These are phyloP conservation scores for Thraustochytrium sp. DNA, from an alignment of 352 stramenopile species.

Conservation along the genomic window DNA sequence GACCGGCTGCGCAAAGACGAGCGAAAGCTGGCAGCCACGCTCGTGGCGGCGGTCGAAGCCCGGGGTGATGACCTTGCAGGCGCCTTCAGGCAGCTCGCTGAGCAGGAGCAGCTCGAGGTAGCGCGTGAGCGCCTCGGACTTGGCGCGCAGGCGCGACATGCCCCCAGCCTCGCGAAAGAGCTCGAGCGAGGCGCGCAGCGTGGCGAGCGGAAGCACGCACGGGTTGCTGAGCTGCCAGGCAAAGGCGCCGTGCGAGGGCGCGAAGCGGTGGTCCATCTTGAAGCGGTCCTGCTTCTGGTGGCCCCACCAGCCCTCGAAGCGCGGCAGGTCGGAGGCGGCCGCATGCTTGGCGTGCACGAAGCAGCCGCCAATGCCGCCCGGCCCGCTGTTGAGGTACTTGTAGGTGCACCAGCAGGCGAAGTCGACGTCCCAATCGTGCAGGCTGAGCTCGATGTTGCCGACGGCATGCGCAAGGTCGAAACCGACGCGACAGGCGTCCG, in stretches of 20 bases:
- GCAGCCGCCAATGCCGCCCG: conserved; percentile 51
- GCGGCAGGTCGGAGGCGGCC: background rate
- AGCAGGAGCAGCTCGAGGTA: conserved; percentile 52
- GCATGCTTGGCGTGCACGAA: conserved; percentile 53
- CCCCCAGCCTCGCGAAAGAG: conserved; percentile 48
- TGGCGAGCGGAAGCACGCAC: conserved; percentile 46
- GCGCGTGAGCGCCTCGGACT: conserved; percentile 51
- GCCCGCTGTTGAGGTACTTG: conserved; percentile 56
- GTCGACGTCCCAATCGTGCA: conserved; percentile 55
- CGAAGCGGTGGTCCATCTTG: conserved; percentile 50
- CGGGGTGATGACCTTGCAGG: conserved; percentile 50
- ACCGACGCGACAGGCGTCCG: conserved; percentile 42
- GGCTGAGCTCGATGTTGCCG: conserved; percentile 51
- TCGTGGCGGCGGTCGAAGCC: background rate
- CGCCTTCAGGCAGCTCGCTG: background rate
- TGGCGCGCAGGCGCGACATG: conserved; percentile 48
- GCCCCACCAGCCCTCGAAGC: conserved; percentile 54
- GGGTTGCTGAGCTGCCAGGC: conserved; percentile 55
- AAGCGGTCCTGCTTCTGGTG: conserved; percentile 52
- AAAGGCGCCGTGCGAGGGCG: conserved; percentile 45
- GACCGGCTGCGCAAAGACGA: conserved; percentile 45
- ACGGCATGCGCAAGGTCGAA: conserved; percentile 57
- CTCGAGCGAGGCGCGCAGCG: conserved; percentile 48
- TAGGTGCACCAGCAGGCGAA: conserved; percentile 58
- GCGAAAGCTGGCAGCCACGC: conserved; percentile 52